Conservation (phyloP, 257 asterid species). For the Parsonsia alboflavescens region DNA sequence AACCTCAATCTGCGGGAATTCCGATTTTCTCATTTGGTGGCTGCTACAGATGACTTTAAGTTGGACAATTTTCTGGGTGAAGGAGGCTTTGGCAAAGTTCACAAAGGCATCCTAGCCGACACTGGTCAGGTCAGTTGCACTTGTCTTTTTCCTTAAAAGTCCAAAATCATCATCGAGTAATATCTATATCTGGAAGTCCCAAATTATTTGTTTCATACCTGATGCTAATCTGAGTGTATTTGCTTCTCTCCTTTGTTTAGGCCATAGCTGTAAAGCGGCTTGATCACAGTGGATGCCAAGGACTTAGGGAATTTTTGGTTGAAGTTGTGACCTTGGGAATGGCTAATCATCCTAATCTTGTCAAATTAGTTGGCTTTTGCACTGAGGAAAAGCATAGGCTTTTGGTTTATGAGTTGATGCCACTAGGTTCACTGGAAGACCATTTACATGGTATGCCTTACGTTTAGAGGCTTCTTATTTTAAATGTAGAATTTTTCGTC, state of each 20-base stretch:
- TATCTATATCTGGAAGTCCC: not conserved
- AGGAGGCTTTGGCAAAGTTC: slow-evolving; percentile 77
- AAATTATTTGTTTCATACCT: not conserved
- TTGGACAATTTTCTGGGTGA: slow-evolving; percentile 56
- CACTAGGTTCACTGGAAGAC: slow-evolving; percentile 75
- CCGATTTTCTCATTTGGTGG: slow-evolving; percentile 24
- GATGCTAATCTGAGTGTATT: not conserved
- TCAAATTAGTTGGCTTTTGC: slow-evolving; percentile 66
- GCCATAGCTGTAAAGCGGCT: slow-evolving; percentile 75
- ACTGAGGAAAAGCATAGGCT: slow-evolving; percentile 69
- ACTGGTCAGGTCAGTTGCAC: slow-evolving; percentile 49
- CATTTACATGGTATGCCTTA: slow-evolving; percentile 56
- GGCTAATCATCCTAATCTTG: slow-evolving; percentile 72
- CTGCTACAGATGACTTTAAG: slow-evolving; percentile 58
- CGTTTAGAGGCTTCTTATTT: not conserved
- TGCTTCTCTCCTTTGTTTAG: slow-evolving; percentile 20
- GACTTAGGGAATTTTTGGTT: slow-evolving; percentile 62
- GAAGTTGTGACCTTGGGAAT: slow-evolving; percentile 59
- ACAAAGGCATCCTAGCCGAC: slow-evolving; percentile 45
- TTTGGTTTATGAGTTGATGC: slow-evolving; percentile 79
- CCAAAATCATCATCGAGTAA: not conserved
- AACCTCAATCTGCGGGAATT: slow-evolving; percentile 25
- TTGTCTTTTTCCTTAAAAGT: not conserved
- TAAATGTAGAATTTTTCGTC: not conserved
- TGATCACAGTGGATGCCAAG: slow-evolving; percentile 68